Conservation (phyloP, 805 yeast genomes). For the Yamadazyma nakazawae region DNA sequence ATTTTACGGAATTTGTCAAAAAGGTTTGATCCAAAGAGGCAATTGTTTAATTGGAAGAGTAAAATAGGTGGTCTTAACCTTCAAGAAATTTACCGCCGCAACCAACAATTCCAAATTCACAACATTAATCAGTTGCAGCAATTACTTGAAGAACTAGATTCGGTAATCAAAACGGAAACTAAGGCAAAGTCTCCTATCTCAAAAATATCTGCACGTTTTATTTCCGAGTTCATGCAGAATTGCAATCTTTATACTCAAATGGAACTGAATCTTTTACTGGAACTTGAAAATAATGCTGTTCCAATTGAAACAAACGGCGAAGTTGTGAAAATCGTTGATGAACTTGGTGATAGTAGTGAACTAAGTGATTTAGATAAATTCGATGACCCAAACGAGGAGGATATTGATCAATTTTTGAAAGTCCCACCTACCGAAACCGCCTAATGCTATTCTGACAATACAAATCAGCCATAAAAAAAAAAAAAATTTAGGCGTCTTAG, state of each 20-base stretch:
- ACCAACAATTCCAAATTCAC: conserved; percentile 19
- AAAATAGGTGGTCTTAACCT: conserved; percentile 8
- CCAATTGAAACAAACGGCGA: background rate
- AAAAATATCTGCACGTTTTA: conserved; percentile 4
- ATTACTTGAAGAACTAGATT: conserved; percentile 29
- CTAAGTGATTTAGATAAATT: conserved; percentile 23
- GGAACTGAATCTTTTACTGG: background rate
- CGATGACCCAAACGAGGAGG: background rate
- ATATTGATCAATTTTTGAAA: background rate
- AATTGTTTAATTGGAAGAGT: conserved; percentile 16
- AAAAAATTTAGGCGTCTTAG: background rate
- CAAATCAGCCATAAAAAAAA: no score
- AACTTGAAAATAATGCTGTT: background rate
- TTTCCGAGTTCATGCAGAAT: background rate
- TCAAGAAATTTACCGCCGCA: background rate
- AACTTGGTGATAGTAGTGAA: conserved; percentile 11
- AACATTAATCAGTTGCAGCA: conserved; percentile 22
- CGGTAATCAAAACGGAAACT: conserved; percentile 15
- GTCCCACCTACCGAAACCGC: background rate
- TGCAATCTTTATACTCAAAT: background rate
- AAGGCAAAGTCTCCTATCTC: conserved; percentile 13
- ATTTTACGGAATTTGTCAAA: conserved; percentile 12
- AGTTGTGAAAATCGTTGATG: conserved; percentile 3
- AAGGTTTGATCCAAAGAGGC: conserved; percentile 15
- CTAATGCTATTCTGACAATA: no score